Base-by-base conservation (phyloP, 164 flowering plant genomes). In the Piper longum region DNA sequence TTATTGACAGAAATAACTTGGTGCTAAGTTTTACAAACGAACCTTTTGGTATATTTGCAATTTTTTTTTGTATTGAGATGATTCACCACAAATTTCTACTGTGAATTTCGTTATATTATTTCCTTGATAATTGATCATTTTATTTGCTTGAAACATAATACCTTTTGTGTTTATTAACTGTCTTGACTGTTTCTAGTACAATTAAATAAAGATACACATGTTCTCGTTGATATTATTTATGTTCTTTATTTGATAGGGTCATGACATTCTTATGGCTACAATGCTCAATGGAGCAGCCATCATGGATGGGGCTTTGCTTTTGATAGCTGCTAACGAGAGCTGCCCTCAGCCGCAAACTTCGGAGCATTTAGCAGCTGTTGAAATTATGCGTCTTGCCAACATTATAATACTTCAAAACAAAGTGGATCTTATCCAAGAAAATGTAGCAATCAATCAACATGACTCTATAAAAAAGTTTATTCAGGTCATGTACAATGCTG, bases 221-320 rank as follows among this genome's bases (percentile, higher is more conserved):
- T n/a, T n/a, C 51, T 43, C 18, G 36, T 61, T 43, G 39, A 9
- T 7, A 7, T 40, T 36, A 51, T 19, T 41, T 14, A 55, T 60
- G 62, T 1, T 45, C 67, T 18, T 41, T 39, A 36, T 52, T 56
- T 16, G 48, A 7, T 42, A 89, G 98, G 98, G 96, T 52, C 98
- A 92, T 67, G 98, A 92, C 83, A 89, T 87, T 81, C 96, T 92
- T 67, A 92, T 92, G 98, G 98, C 98, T 68, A 92, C 98, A 2
- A 92, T 92, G 98, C 96, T 92, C 70, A 92, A 92, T 78, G 98
- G 98, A 66, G 98, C 98, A 16, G 95, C 98, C 26, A 92, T 92
- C 69, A 92, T 92, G 98, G 98, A 92, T 72, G 98, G 98, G 63
- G 98, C 98, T 44, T 77, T 92, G 65, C 95, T 91, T 74, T 82